Evolutionary conservation across 129 eudicot genomes (phyloP).

Genomic region (Lactuca saligna): DNA sequence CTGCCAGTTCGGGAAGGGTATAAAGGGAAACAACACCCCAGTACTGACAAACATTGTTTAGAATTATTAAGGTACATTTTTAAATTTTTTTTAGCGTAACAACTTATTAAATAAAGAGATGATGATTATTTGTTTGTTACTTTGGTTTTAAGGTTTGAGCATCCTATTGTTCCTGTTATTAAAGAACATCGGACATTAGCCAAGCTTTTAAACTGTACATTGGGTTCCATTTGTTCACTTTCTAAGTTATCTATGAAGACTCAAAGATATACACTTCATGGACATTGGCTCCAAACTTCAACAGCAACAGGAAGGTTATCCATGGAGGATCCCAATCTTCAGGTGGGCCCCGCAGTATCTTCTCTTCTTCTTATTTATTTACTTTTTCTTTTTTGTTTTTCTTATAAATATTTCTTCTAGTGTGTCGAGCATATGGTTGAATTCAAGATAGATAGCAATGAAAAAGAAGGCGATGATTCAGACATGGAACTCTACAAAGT

Average conservation of each 20-base stretch:
- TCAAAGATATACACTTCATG: conserved; percentile 87
- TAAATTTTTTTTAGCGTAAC: background rate
- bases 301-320: conserved; percentile 98
- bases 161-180: conserved; percentile 89
- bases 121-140: background rate
- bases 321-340: conserved; percentile 98
- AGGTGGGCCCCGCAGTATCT: conserved; percentile 42
- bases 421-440: conserved; percentile 95
- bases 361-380: background rate
- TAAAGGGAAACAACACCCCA: conserved; percentile 84
- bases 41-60: conserved; percentile 94
- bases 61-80: conserved; percentile 66
- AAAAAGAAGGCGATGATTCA: conserved; percentile 39
- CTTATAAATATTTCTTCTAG: conserved; percentile 34
- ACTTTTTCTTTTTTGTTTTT: background rate
- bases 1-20: conserved; percentile 79
- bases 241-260: conserved; percentile 82
- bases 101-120: background rate
- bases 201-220: conserved; percentile 75
- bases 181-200: conserved; percentile 91
- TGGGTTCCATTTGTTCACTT: conserved; percentile 90
- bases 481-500: conserved; percentile 41
- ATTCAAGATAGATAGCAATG: conserved; percentile 47
- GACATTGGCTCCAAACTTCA: conserved; percentile 99
- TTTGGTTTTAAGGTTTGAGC: conserved; percentile 61